Base-by-base conservation (phyloP, 1,284 basidiomycete species). In the Marasmius oreades region DNA sequence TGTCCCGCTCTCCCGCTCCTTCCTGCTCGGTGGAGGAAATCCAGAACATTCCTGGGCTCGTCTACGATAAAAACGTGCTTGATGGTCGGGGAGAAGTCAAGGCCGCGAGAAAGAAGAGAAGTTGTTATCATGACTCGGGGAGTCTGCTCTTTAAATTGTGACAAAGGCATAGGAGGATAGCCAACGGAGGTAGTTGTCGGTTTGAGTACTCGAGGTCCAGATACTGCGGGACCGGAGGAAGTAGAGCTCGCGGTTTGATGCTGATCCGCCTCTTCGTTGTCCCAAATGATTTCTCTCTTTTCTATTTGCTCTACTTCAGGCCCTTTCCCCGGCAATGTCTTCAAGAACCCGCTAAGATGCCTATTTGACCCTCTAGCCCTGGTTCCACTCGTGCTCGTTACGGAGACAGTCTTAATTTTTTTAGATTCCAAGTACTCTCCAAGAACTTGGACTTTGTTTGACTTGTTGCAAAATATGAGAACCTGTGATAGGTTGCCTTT, bases 11-110 rank as follows among this genome's bases (percentile, higher is more conserved):
- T 75, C 0, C 87, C 93, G 0, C 88, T 82, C 47, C 93, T 76
- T 6, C 93, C 93, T 0, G 93, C 93, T 4, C 93, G 85, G 72
- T 95, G 93, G 58, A 95, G 70, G 67, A 95, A 94, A 70, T 95
- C 92, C 45, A 94, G 81, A 76, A 91, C 89, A 68, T 92, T 94
- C 61, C 89, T 75, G 23, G 92, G 90, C 64, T 90, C 84, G 62
- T 95, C 93, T 24, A 91, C 78, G 61, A 95, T 86, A 69, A 95
- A 88, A 3, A 94, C 88, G 61, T 93, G 84, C 59, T 80, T 78
- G 62, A 95, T 84, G 3, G 75, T 73, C 0, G 92, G 84, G 14
- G 84, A 77, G 66, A 96, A 96, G 69, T 96, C 94, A 10, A 96
- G 79, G 2, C 93, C 94, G 16, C 94, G 84, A n/a, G 92, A 93